Conservation (phyloP, 192 early-diverging fungal genomes). For the Gonapodya prolifera region DNA sequence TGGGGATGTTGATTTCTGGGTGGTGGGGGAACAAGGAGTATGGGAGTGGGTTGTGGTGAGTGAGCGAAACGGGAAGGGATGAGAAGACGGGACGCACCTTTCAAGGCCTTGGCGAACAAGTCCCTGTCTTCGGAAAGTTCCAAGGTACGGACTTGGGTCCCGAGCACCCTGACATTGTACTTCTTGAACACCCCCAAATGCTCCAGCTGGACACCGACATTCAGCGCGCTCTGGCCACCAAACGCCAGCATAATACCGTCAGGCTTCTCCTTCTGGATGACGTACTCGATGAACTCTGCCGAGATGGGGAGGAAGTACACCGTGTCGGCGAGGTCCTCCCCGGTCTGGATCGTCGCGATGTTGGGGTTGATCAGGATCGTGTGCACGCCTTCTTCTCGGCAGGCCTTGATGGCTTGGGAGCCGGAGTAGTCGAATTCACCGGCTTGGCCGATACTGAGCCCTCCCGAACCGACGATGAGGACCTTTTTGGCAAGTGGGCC, state of each 20-base stretch:
- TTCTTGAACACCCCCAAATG: slow-evolving; percentile 65
- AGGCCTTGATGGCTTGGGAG: slow-evolving; percentile 1
- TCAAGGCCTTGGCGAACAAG: slow-evolving; percentile 83
- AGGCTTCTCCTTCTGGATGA: slow-evolving; percentile 85
- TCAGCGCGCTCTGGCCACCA: slow-evolving; percentile 93
- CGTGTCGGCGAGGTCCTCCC: slow-evolving; percentile 76
- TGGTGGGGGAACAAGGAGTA: no score
- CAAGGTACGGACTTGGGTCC: slow-evolving; percentile 86
- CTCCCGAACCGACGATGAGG: slow-evolving; percentile 90
- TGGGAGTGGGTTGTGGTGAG: no score
- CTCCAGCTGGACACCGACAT: slow-evolving; percentile 83
- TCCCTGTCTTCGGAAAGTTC: slow-evolving; percentile 90
- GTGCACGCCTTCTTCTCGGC: slow-evolving; percentile 66
- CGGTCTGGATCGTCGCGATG: slow-evolving; percentile 98
- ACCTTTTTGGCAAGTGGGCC: slow-evolving; percentile 49
- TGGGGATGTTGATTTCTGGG: slow-evolving; percentile 70
- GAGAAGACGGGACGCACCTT: slow-evolving; percentile 31
- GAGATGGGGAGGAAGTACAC: slow-evolving; percentile 96
- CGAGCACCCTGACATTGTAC: slow-evolving; percentile 85
- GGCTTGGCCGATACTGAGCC: slow-evolving; percentile 95
- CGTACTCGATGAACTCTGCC: slow-evolving; percentile 78
- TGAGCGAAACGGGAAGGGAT: not conserved
- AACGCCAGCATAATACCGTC: slow-evolving; percentile 94
- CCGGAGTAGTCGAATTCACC: slow-evolving; percentile 97
- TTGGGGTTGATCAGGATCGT: slow-evolving; percentile 98